Base-by-base conservation (phyloP, 495 filamentous ascomycete genomes). In the Penicillium ochrochloron region DNA sequence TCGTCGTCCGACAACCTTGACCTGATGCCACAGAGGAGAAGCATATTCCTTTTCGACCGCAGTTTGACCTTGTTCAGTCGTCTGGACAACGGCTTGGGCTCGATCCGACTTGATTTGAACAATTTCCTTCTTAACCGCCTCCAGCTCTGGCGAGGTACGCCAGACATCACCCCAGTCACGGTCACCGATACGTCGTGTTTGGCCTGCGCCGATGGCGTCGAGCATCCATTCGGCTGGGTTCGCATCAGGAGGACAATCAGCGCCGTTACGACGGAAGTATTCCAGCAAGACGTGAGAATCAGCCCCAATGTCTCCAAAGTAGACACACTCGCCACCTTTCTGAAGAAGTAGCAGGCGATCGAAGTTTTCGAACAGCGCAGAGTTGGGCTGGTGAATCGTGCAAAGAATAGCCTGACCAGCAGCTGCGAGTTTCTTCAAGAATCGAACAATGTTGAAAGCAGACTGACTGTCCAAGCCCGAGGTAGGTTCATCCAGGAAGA, bases 401-500 rank as follows among this genome's bases (percentile, higher is more conserved):
- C 90, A 93, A 1, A 97, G 85, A 71, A 97, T 92, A 19, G 94
- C 92, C 68, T 97, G 93, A 1, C 94, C 94, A 42, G 88, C 87
- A 1, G 84, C 86, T 1, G 93, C 88, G 11, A 97, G 84, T 78
- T 96, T 97, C 54, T 88, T 88, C 56, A 97, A 76, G 82, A 96
- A 96, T 52, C 90, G 88, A 15, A 96, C 87, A 63, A 96, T 97
- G 64, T 94, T 94, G 80, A 92, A 97, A 4, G 94, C 90, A 60
- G 85, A 88, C 70, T 93, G 92, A 44, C 86, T 88, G 72, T 97
- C 93, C 6, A 97, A 83, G 54, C 94, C 94, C 14, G 88, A 91
- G 1, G 94, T 97, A 0, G 94, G 94, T 69, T 97, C 94, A 66
- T 97, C 93, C 15, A 97, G 76, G 78, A 97, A 97, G 11, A 97